Conservation (phyloP, 179 eudicot species). For the Silene vulgaris region DNA sequence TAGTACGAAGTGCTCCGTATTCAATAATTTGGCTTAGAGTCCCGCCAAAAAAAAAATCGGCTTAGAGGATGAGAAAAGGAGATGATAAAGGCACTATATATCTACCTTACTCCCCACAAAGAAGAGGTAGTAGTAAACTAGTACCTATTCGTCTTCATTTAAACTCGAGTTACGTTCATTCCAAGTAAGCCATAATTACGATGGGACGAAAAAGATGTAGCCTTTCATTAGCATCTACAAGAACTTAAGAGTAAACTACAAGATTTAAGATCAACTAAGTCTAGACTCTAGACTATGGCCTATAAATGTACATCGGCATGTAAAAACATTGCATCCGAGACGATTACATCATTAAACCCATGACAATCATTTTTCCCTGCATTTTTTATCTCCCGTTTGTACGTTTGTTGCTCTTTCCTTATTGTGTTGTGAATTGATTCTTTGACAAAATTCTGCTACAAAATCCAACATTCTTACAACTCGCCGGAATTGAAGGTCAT, state of each 20-base stretch:
- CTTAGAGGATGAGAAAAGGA: too few species aligned
- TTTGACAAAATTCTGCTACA: conserved; percentile 10
- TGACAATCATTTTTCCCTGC: not conserved
- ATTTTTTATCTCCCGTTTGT: too few species aligned
- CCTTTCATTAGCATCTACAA: not conserved
- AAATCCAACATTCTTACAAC: not conserved
- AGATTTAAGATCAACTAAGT: not conserved
- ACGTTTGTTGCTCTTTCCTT: not conserved
- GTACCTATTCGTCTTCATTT: too few species aligned
- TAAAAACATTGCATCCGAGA: not conserved
- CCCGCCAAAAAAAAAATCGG: too few species aligned
- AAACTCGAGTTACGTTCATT: too few species aligned
- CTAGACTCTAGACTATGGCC: not conserved
- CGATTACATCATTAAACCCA: not conserved
- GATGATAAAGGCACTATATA: too few species aligned
- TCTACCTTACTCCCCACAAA: too few species aligned
- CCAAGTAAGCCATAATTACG: not conserved
- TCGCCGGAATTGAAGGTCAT: conserved; percentile 43
- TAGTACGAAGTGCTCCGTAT: too few species aligned
- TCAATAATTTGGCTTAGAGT: too few species aligned
- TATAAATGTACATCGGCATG: not conserved
- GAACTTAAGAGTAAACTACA: not conserved
- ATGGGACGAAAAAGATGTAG: not conserved
- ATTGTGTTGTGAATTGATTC: not conserved
- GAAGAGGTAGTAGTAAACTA: too few species aligned